Evolutionary conservation across 2,329 filamentous ascomycete genomes (phyloP), one percentile per base, ranked within the genome.

Genomic region (Talaromyces sp.): DNA sequence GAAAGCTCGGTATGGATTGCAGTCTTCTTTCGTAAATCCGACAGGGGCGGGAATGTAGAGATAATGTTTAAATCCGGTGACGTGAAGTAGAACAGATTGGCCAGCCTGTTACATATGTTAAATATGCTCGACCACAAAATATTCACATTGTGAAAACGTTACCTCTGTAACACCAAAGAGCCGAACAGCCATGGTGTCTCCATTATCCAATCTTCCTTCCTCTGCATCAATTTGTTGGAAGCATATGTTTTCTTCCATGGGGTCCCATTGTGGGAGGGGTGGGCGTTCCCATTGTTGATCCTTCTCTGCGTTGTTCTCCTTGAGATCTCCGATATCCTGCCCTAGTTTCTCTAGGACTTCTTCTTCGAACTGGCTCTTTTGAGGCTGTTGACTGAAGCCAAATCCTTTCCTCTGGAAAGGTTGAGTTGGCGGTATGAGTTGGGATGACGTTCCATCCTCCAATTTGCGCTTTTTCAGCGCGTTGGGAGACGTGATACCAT

Each of bases 151-250:
- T 2, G 16, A 33, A 30, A 32, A 41, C 11, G 16, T 58, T 73
- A 86, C 86, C 79, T 89, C 86, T 30, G 91, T 96, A 3, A 97
- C 91, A 65, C 94, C 94, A 74, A 97, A 99, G 17, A 99, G 82
- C 77, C 94, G 95, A 52, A 99, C 84, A 0, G 90, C 87, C 0
- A 90, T 80, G 67, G 80, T 86, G 17, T 90, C 90, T 44, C 89
- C 89, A 8, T 14, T 30, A 69, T 87, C 78, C 1, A 97, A 73
- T 3, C 86, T 89, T 17, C 94, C 93, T 71, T 99, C 93, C 69
- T 97, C 92, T 1, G 86, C 88, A 67, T 99, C 95, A 62, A 99
- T 99, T 67, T 95, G 89, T 75, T 99, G 94, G 68, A 99, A 97
- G 60, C 83, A 86, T n/a, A 99, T 79, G 60, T 77, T 86, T 59